Evolutionary conservation across 2,329 filamentous ascomycete species (phyloP), one percentile per base, ranked within the genome.

Genomic region (Chaetothyriales sp.): DNA sequence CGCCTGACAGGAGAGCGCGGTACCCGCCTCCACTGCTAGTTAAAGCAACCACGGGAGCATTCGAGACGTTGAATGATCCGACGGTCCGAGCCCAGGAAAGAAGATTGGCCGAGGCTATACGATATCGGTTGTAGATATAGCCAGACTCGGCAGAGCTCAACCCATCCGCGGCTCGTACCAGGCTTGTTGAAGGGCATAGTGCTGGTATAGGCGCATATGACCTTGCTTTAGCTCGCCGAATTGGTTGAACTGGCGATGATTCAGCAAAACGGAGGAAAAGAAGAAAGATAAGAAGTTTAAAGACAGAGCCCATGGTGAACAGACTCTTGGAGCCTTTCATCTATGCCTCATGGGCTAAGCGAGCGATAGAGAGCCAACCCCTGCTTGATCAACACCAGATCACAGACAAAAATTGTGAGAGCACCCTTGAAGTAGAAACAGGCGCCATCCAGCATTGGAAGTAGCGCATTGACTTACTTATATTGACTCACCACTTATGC

Each of bases 11-110:
- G 32, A 71, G 57, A 36, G 70, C 62, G 47, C 70, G 63, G 46
- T 67, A 67, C 8, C 70, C 68, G 48, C 70, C 70, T 43, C 70
- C 70, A 49, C 67, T 70, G 7, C 64, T 65, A 0, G 69, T 63
- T 49, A 74, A 59, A 22, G 63, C 70, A 47, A 73, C 60, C 2
- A 63, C 63, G 4, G 71, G 71, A 9, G 70, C 42, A n/a, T 26
- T 22, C 18, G n/a, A 20, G 12, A 18, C 43, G 39, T 15, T 15
- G 43, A 18, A 19, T 19, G 9, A 6, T 19, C 32, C 43, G 43
- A 45, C 15, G 60, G n/a, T 62, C 61, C 15, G 53, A 52, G 72
- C 58, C 69, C 69, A 73, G 36, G 63, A 51, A 43, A 62, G 61
- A 18, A 73, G 63, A 25, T 61, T 62, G 12, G 53, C 56, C 58